Conservation (phyloP, 1,284 basidiomycete species). For the Cutaneotrichosporon cutaneum region DNA sequence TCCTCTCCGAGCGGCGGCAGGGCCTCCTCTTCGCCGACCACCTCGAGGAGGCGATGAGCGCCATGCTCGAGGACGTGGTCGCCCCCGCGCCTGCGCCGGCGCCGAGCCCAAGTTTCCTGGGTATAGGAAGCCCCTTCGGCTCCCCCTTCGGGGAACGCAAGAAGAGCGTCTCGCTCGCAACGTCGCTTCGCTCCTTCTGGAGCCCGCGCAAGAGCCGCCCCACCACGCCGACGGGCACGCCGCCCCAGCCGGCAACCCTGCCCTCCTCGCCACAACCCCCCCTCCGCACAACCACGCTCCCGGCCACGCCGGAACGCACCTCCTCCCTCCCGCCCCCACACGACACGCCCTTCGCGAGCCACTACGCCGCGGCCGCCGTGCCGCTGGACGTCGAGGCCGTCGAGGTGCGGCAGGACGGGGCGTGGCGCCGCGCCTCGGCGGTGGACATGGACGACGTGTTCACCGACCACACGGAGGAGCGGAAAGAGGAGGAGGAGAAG, state of each 20-base stretch:
- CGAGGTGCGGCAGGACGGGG: slow-evolving; percentile 55
- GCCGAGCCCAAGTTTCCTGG: not conserved
- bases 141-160: slow-evolving; percentile 16
- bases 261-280: not conserved
- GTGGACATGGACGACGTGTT: slow-evolving; percentile 16
- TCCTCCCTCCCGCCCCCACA: not conserved
- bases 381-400: slow-evolving; percentile 64
- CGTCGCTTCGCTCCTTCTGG: slow-evolving; percentile 67
- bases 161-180: slow-evolving; percentile 30
- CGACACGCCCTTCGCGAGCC: slow-evolving; percentile 59
- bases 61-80: slow-evolving; percentile 58
- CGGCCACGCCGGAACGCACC: not conserved
- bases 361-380: slow-evolving; percentile 70
- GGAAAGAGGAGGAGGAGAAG: not conserved
- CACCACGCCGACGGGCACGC: not conserved
- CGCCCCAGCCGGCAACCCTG: not conserved
- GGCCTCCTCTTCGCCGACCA: slow-evolving; percentile 91
- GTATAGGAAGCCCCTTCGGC: not conserved
- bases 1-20: slow-evolving; percentile 78
- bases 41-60: slow-evolving; percentile 79
- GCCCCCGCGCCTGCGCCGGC: not conserved
- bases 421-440: slow-evolving; percentile 1
- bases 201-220: slow-evolving; percentile 11
- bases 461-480: slow-evolving; percentile 11
- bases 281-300: not conserved